A percentile compares a stretch with the other conserved stretches of the same genome.
Evolutionary conservation across 257 asterid genomes (phyloP).

Genomic region (Striga asiatica): DNA sequence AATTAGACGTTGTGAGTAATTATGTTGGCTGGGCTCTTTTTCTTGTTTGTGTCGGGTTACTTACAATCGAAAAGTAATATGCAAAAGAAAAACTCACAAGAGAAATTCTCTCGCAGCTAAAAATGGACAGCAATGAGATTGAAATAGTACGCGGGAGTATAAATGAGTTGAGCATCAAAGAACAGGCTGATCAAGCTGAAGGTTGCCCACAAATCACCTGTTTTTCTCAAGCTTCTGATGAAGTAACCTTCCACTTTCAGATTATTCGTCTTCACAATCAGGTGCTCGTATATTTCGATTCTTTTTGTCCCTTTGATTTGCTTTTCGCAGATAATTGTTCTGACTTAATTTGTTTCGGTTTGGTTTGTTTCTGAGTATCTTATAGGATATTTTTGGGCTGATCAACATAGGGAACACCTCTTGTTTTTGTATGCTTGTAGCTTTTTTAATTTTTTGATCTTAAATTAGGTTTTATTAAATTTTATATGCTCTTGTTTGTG

Average conservation of each 20-base stretch:
- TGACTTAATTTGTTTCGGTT: background rate
- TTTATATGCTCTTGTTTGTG: background rate
- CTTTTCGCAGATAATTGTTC: background rate
- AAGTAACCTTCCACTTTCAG: slow-evolving; percentile 23
- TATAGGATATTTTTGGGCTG: too few relatives aligned
- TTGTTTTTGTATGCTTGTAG: background rate
- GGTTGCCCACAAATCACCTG: slow-evolving; percentile 46
- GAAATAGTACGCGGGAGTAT: background rate
- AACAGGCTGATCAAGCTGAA: slow-evolving; percentile 12
- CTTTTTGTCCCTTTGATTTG: background rate
- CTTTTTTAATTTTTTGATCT: slow-evolving; percentile 2
- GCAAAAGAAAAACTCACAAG: too few relatives aligned
- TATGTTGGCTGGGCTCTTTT: too few relatives aligned
- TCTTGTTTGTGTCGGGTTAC: too few relatives aligned
- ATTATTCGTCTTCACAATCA: slow-evolving; percentile 77
- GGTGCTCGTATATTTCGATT: slow-evolving; percentile 21
- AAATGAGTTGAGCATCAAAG: slow-evolving; percentile 18
- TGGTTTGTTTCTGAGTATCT: too few relatives aligned
- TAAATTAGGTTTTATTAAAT: too few relatives aligned
- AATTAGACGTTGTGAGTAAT: too few relatives aligned
- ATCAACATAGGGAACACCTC: background rate
- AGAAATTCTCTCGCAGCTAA: too few relatives aligned
- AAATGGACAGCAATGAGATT: slow-evolving; percentile 15
- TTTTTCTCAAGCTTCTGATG: slow-evolving; percentile 56
- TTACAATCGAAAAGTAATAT: too few relatives aligned